Conservation (phyloP, 768 basidiomycete species). For the Suillus clintonianus region DNA sequence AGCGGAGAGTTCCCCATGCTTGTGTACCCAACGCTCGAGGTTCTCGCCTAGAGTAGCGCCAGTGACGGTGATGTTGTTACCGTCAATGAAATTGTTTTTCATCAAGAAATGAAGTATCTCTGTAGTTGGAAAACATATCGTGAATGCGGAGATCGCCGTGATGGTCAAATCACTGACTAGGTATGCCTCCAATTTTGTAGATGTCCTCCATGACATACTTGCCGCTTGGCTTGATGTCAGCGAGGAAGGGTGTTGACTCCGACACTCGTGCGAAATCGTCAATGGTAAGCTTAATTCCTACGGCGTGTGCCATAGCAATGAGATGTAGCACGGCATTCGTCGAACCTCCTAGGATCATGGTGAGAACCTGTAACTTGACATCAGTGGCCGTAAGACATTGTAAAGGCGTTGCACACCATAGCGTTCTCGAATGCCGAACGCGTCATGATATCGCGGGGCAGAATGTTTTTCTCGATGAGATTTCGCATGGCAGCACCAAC, state of each 20-base stretch:
- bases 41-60: conserved; percentile 91
- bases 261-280: conserved; percentile 96
- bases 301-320: conserved; percentile 95
- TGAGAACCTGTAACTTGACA: conserved; percentile 64
- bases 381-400: not conserved
- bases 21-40: conserved; percentile 83
- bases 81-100: conserved; percentile 87
- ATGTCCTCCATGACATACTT: conserved; percentile 99
- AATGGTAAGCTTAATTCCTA: conserved; percentile 83
- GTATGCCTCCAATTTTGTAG: conserved; percentile 93
- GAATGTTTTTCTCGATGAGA: conserved; percentile 87
- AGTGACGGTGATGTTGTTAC: conserved; percentile 88
- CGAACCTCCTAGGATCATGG: conserved; percentile 96
- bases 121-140: conserved; percentile 28
- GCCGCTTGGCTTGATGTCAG: conserved; percentile 95
- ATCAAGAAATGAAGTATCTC: conserved; percentile 85
- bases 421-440: conserved; percentile 96
- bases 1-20: conserved; percentile 71
- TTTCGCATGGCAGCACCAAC: conserved; percentile 84
- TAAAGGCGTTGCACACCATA: conserved; percentile 58
- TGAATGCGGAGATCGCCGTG: not conserved
- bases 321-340: conserved; percentile 97
- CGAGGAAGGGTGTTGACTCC: conserved; percentile 90
- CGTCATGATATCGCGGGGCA: conserved; percentile 96
- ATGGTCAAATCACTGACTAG: conserved; percentile 57